Evolutionary conservation across 495 filamentous ascomycete species (phyloP), one percentile per base, ranked within the genome.

Genomic region (Penicillium flavigenum): DNA sequence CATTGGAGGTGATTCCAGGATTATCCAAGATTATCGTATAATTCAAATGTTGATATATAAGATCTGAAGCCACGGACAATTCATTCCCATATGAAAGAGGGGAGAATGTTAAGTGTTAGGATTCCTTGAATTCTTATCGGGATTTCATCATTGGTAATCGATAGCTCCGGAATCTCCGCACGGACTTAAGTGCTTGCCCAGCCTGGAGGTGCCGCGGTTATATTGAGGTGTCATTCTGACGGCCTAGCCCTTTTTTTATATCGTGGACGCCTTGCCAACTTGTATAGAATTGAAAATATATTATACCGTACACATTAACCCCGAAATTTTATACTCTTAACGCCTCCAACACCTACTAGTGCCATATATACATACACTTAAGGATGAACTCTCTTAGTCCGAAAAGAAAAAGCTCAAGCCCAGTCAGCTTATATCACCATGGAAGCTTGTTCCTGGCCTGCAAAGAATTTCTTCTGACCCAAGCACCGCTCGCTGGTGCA

Each of bases 401-500:
- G 24, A 12, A 11, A 12, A 47, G 47, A 50, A 27, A 27, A 2
- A 55, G 4, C 39, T 12, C 32, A 48, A 51, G 16, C 19, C 44
- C 26, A 19, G 1, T 4, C 10, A 27, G 29, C 32, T 63, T 68
- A 77, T 54, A 67, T 46, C 55, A 79, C 76, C 62, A 76, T 63
- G 39, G 68, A 65, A 31, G 59, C 54, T 29, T 63, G 48, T 49
- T 74, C 58, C 51, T 77, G 66, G 3, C 81, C 80, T n/a, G 83
- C 85, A 71, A 96, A 95, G 76, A 96, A 96, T 74, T 89, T 89
- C 78, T 98, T 98, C 60, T 90, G 89, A 73, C 89, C 91, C 65
- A 85, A 65, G 75, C 95, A 99, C 63, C 88, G 79, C 64, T 96
- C 92, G 69, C 88, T 97, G 66, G 82, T 90, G 75, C 95, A 99